Evolutionary conservation across 2,329 filamentous ascomycete genomes (phyloP).

Genomic region (Fusarium proliferatum): DNA sequence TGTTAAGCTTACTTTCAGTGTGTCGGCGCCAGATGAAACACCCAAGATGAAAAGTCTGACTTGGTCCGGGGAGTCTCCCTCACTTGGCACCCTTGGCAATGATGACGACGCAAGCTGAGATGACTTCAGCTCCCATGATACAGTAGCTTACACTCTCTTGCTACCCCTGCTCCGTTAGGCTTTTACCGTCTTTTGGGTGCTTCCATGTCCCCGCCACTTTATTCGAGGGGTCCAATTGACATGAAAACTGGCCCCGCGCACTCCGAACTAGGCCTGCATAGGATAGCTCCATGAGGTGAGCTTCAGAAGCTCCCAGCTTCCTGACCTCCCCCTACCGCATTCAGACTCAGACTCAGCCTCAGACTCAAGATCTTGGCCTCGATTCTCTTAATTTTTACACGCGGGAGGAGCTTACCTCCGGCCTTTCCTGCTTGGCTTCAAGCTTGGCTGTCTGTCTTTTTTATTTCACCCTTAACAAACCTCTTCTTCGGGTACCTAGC

Average conservation of each 20-base stretch:
- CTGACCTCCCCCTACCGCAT: background rate
- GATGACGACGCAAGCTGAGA: background rate
- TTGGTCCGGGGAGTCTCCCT: background rate
- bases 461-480: background rate
- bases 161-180: background rate
- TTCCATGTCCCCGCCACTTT: background rate
- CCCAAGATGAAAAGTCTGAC: background rate
- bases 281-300: background rate
- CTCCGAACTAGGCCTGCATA: background rate
- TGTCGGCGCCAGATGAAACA: background rate
- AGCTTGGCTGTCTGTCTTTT: background rate
- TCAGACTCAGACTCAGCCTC: background rate
- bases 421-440: background rate
- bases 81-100: background rate
- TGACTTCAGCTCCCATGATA: background rate
- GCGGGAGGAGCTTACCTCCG: background rate
- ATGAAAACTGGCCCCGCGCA: background rate
- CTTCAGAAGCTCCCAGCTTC: background rate
- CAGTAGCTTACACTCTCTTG: background rate
- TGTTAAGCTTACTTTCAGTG: background rate
- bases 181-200: background rate
- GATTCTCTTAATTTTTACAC: background rate
- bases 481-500: background rate
- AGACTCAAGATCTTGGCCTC: constrained; percentile 1
- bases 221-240: constrained; percentile 2